Percentiles rank a stretch among this genome's conserved stretches.
phyloP scores from a whole-genome alignment of 495 filamentous ascomycete genomes.

The Achaetomiella virescens region DNA sequence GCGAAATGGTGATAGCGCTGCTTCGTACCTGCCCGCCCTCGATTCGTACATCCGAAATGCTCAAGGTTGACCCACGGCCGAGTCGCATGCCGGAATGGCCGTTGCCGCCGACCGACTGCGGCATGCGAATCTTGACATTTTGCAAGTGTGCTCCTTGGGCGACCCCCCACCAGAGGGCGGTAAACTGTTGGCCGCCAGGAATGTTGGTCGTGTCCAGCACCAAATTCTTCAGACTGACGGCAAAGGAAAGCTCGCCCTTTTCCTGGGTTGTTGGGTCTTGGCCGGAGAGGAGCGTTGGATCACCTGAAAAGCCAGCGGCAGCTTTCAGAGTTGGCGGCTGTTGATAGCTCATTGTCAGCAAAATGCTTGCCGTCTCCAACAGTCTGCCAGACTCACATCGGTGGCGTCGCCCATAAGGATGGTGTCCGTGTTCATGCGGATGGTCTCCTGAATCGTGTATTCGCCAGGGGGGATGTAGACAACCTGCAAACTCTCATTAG shows the following conservation, averaged over 20 bases:
- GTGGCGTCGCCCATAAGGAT: slow-evolving; percentile 63
- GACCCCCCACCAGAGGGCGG: slow-evolving; percentile 67
- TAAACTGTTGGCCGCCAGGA: slow-evolving; percentile 36
- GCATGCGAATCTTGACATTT: slow-evolving; percentile 64
- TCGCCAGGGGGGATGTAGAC: slow-evolving; percentile 62
- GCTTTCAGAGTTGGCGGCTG: slow-evolving; percentile 55
- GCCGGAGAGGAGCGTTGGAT: slow-evolving; percentile 38
- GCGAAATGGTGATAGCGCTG: neutral
- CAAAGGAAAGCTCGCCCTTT: slow-evolving; percentile 44
- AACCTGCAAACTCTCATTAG: slow-evolving; percentile 28
- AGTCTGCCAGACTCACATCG: slow-evolving; percentile 33
- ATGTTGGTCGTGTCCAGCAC: slow-evolving; percentile 61
- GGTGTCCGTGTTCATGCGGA: slow-evolving; percentile 52
- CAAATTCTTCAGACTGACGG: slow-evolving; percentile 60
- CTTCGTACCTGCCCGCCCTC: slow-evolving; percentile 30
- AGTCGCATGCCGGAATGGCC: slow-evolving; percentile 61
- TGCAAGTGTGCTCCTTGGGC: slow-evolving; percentile 61
- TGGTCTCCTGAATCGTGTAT: slow-evolving; percentile 52
- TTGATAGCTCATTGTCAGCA: neutral
- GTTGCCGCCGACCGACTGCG: slow-evolving; percentile 33
- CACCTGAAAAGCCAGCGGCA: slow-evolving; percentile 37
- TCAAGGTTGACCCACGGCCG: slow-evolving; percentile 44
- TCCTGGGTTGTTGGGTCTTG: slow-evolving; percentile 31
- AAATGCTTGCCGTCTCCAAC: neutral
- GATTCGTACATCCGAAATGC: slow-evolving; percentile 32